These are phyloP conservation scores for Cyberlindnera lachancei DNA, from an alignment of 805 yeast genomes.

Conservation along the genomic window DNA sequence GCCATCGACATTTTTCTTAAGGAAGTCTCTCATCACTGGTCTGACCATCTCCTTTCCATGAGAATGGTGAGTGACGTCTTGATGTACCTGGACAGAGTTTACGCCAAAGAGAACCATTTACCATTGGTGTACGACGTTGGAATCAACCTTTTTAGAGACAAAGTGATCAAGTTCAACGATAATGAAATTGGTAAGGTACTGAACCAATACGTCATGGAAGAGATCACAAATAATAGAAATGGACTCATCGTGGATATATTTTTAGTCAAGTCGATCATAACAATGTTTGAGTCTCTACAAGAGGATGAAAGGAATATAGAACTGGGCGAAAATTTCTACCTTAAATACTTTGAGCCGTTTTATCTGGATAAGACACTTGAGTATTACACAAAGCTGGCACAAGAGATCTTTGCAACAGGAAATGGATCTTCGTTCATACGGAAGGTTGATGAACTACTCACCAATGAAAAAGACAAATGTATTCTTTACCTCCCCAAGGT, in stretches of 20 bases:
- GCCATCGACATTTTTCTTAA: constrained; percentile 27
- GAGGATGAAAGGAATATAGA: constrained; percentile 32
- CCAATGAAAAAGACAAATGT: constrained; percentile 55
- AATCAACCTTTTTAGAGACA: constrained; percentile 54
- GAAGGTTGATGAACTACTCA: constrained; percentile 43
- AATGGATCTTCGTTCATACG: constrained; percentile 51
- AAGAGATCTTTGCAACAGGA: constrained; percentile 32
- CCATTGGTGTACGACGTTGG: constrained; percentile 71
- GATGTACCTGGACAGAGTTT: constrained; percentile 82
- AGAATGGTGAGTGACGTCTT: constrained; percentile 75
- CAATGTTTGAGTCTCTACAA: constrained; percentile 63
- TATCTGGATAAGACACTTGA: constrained; percentile 46
- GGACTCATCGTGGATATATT: constrained; percentile 51
- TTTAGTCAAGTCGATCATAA: constrained; percentile 51
- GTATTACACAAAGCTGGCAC: constrained; percentile 45
- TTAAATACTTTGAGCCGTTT: constrained; percentile 57
- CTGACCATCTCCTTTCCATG: constrained; percentile 64
- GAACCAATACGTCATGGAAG: constrained; percentile 42
- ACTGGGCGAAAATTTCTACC: constrained; percentile 56
- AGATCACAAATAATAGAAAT: constrained; percentile 49
- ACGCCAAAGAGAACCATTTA: constrained; percentile 59
- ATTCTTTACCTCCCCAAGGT: constrained; percentile 44
- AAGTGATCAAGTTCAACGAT: constrained; percentile 43
- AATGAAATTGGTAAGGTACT: constrained; percentile 45
- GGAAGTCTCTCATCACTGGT: constrained; percentile 43